Percentiles rank a stretch among this genome's conserved stretches.
Evolutionary conservation across 1,284 basidiomycete species (phyloP).

Genomic region (Irpex sp.): DNA sequence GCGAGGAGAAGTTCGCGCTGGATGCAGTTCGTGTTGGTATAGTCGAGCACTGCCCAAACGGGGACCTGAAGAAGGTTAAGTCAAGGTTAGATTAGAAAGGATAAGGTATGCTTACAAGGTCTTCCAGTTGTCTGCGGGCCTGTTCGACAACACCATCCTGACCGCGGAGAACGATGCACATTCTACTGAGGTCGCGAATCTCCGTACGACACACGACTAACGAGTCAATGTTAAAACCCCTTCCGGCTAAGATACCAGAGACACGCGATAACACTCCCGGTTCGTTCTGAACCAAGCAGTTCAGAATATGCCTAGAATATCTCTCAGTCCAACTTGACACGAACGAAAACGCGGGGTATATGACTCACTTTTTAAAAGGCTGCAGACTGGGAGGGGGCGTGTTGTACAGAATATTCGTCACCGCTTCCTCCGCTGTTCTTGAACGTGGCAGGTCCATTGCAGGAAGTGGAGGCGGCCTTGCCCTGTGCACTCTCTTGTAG

Average conservation of each 20-base stretch:
- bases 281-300: slow-evolving; percentile 99
- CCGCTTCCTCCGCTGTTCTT: slow-evolving; percentile 88
- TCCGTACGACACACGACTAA: slow-evolving; percentile 98
- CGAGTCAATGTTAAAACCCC: slow-evolving; percentile 99
- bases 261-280: slow-evolving; percentile 98
- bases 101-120: slow-evolving; percentile 76
- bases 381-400: slow-evolving; percentile 90
- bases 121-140: slow-evolving; percentile 88
- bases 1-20: slow-evolving; percentile 33
- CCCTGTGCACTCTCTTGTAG: slow-evolving; percentile 78
- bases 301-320: slow-evolving; percentile 77
- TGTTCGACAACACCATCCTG: slow-evolving; percentile 99
- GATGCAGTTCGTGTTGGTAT: slow-evolving; percentile 77
- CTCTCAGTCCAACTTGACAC: background rate
- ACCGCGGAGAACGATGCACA: slow-evolving; percentile 96
- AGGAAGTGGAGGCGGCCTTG: slow-evolving; percentile 73
- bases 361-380: slow-evolving; percentile 85
- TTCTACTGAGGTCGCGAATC: slow-evolving; percentile 93
- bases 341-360: background rate
- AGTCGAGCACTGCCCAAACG: slow-evolving; percentile 96
- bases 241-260: slow-evolving; percentile 93
- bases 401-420: slow-evolving; percentile 94
- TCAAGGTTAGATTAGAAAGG: no score
- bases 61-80: slow-evolving; percentile 65
- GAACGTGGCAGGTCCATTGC: slow-evolving; percentile 67